Percentiles rank a stretch among this genome's conserved stretches.
These are phyloP conservation scores for Tillandsia fasciculata DNA, from an alignment of 176 grass and related monocot genomes.

Conservation along the genomic window DNA sequence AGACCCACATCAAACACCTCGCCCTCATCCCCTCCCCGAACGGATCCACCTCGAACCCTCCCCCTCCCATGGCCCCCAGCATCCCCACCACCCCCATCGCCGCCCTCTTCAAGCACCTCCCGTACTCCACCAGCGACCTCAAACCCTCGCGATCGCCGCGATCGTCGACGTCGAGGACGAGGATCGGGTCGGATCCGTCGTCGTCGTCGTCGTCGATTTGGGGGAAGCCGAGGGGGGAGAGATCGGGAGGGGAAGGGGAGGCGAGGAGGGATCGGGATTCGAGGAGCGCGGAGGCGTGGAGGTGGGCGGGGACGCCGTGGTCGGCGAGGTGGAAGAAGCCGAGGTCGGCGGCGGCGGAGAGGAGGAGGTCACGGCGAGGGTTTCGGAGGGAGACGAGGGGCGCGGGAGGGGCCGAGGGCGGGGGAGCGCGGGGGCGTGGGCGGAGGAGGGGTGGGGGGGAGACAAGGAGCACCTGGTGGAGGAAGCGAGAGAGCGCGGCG, in stretches of 20 bases:
- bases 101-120: slow-evolving; percentile 35
- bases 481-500: slow-evolving; percentile 38
- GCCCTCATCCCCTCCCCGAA: slow-evolving; percentile 35
- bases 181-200: slow-evolving; percentile 18
- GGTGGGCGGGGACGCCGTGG: slow-evolving; percentile 33
- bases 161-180: slow-evolving; percentile 28
- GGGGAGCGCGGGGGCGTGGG: neutral
- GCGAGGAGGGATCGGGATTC: slow-evolving; percentile 13
- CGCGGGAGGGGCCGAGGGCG: neutral
- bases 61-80: slow-evolving; percentile 22
- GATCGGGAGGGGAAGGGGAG: neutral
- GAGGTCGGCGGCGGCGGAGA: slow-evolving; percentile 26
- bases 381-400: slow-evolving; percentile 32
- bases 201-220: slow-evolving; percentile 20
- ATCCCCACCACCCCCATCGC: slow-evolving; percentile 43
- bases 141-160: slow-evolving; percentile 16
- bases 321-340: slow-evolving; percentile 73
- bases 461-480: slow-evolving; percentile 35
- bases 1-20: slow-evolving; percentile 64
- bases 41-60: slow-evolving; percentile 27
- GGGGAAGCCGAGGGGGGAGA: slow-evolving; percentile 31
- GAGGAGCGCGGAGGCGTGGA: slow-evolving; percentile 35
- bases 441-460: slow-evolving; percentile 10
- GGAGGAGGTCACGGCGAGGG: slow-evolving; percentile 11
- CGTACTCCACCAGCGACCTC: slow-evolving; percentile 27